phyloP scores from a whole-genome alignment of 2,329 filamentous ascomycete species.

The Xylaria sp. region DNA sequence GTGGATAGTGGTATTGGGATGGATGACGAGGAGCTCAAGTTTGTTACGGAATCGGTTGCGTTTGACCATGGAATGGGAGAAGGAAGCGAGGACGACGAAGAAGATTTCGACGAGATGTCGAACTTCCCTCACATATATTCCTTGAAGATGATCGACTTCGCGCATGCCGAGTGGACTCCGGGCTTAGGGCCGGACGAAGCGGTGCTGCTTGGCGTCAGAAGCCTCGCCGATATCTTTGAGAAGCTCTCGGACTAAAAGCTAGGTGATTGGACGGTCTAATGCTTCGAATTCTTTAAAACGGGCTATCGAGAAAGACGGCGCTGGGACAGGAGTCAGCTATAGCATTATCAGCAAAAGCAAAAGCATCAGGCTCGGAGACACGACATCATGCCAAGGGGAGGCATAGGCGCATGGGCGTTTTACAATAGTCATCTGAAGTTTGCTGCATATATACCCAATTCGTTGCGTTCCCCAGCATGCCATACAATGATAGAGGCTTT shows the following conservation, averaged over 20 bases:
- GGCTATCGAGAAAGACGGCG: background rate
- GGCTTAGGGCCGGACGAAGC: conserved; percentile 90
- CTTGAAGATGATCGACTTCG: conserved; percentile 95
- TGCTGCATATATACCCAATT: conserved; percentile 46
- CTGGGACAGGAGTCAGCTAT: conserved; percentile 2
- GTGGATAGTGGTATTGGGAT: conserved; percentile 68
- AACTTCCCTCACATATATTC: conserved; percentile 69
- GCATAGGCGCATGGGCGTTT: conserved; percentile 40
- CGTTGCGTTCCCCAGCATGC: conserved; percentile 39
- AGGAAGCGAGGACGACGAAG: conserved; percentile 60
- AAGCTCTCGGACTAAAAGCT: conserved; percentile 61
- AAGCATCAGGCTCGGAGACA: conserved; percentile 21
- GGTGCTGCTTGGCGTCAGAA: conserved; percentile 77
- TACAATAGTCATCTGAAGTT: conserved; percentile 40
- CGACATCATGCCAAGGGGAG: conserved; percentile 14
- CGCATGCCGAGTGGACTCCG: conserved; percentile 86
- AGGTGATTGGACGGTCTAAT: background rate
- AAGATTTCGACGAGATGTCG: conserved; percentile 66
- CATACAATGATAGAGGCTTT: conserved; percentile 28
- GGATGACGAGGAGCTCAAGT: conserved; percentile 57
- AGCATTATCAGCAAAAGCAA: conserved; percentile 13
- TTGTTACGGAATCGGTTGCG: conserved; percentile 30
- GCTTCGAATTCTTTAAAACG: background rate
- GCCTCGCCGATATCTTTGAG: conserved; percentile 76
- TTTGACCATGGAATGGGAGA: conserved; percentile 46